Conservation (phyloP, 805 yeast genomes). For the Kluyveromyces starmeri region DNA sequence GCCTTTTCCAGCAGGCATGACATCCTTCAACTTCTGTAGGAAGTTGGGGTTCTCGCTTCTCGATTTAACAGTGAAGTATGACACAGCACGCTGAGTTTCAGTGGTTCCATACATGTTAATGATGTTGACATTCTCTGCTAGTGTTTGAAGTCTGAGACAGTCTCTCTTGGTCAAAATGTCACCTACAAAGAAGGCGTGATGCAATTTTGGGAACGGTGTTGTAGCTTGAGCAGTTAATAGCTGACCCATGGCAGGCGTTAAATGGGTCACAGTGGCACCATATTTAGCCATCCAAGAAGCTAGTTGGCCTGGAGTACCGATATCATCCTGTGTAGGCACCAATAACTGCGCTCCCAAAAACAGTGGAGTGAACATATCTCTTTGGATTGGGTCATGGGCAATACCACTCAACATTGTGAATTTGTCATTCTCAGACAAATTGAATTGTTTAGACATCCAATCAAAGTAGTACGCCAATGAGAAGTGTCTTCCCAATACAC, state of each 20-base stretch:
- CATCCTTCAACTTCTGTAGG: conserved; percentile 79
- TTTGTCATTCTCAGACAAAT: conserved; percentile 66
- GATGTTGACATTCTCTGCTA: conserved; percentile 82
- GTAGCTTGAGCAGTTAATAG: conserved; percentile 90
- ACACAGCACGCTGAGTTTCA: conserved; percentile 97
- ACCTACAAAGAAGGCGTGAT: conserved; percentile 97
- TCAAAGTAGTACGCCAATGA: conserved; percentile 96
- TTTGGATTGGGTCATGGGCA: conserved; percentile 98
- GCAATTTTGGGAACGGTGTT: conserved; percentile 73
- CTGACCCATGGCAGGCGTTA: conserved; percentile 99
- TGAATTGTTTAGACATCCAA: conserved; percentile 91
- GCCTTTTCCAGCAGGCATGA: conserved; percentile 98
- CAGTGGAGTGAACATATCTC: conserved; percentile 97
- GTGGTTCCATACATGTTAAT: conserved; percentile 99
- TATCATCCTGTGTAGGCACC: conserved; percentile 94
- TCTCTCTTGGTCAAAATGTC: conserved; percentile 96
- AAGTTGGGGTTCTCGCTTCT: conserved; percentile 59
- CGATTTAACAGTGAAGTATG: conserved; percentile 82
- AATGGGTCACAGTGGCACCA: conserved; percentile 91
- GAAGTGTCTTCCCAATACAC: conserved; percentile 96
- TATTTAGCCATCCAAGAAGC: conserved; percentile 95
- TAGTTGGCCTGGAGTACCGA: conserved; percentile 95
- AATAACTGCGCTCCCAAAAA: conserved; percentile 89
- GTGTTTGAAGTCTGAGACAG: conserved; percentile 82
- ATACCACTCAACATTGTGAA: conserved; percentile 98